Conservation (phyloP, 2,329 filamentous ascomycete genomes). For the Pestalotiopsis sp. region DNA sequence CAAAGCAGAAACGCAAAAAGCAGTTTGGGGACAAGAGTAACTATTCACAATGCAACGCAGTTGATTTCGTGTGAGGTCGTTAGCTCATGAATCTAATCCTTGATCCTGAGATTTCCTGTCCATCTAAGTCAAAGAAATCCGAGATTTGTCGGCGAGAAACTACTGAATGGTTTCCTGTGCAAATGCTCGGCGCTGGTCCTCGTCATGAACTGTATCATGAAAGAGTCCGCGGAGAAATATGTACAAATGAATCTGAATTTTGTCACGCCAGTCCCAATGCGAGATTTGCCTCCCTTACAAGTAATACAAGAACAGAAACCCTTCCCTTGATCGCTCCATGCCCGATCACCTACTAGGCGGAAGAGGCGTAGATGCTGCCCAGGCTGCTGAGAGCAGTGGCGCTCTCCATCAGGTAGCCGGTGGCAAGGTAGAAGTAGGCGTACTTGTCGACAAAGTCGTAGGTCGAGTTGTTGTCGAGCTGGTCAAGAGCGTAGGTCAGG, state of each 20-base stretch:
- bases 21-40: neutral
- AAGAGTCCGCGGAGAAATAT: constrained; percentile 9
- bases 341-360: constrained; percentile 17
- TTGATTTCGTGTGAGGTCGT: constrained; percentile 17
- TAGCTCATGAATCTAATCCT: constrained; percentile 28
- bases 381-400: constrained; percentile 43
- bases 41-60: constrained; percentile 10
- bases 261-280: constrained; percentile 17
- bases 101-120: constrained; percentile 16
- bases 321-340: neutral
- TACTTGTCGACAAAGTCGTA: constrained; percentile 56
- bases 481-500: constrained; percentile 49
- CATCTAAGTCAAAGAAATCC: constrained; percentile 17
- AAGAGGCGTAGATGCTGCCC: constrained; percentile 52
- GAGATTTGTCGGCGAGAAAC: constrained; percentile 19
- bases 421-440: constrained; percentile 58
- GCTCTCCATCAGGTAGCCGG: constrained; percentile 44
- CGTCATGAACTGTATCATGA: neutral
- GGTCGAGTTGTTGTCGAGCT: constrained; percentile 47
- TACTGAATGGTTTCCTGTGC: neutral
- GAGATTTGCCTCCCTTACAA: constrained; percentile 16
- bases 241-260: constrained; percentile 11
- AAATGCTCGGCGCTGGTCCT: constrained; percentile 5
- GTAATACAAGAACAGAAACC: constrained; percentile 20
- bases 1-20: neutral